Percentiles rank a stretch among this genome's conserved stretches.
Evolutionary conservation across 352 stramenopile species (phyloP).

Genomic region (Thalassiosira ordinaria): DNA sequence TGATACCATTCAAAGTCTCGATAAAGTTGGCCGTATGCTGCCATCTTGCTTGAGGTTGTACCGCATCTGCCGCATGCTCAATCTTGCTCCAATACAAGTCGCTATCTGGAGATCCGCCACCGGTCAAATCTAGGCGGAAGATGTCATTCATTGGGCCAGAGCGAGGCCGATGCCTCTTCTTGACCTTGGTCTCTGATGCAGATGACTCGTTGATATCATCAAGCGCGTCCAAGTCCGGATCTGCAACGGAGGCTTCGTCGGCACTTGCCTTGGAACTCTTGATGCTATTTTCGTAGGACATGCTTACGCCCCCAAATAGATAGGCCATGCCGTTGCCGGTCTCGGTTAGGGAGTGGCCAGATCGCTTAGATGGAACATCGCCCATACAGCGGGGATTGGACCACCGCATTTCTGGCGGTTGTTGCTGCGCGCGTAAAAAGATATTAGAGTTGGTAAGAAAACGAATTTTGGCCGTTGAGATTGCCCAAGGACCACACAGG

Average conservation of each 20-base stretch:
- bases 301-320: slow-evolving; percentile 89
- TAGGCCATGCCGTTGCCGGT: slow-evolving; percentile 88
- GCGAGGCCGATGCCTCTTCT: slow-evolving; percentile 10
- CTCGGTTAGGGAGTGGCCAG: slow-evolving; percentile 93
- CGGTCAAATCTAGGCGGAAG: slow-evolving; percentile 92
- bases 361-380: slow-evolving; percentile 93
- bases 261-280: background rate
- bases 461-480: too few species aligned
- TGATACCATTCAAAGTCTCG: slow-evolving; percentile 83
- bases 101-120: slow-evolving; percentile 47
- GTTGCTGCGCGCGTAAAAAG: too few species aligned
- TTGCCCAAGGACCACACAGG: too few species aligned
- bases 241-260: slow-evolving; percentile 5
- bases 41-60: slow-evolving; percentile 85
- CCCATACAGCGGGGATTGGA: slow-evolving; percentile 90
- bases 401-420: slow-evolving; percentile 89
- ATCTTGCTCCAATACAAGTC: slow-evolving; percentile 77
- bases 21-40: slow-evolving; percentile 91
- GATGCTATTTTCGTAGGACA: slow-evolving; percentile 81
- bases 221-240: slow-evolving; percentile 5
- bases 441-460: too few species aligned
- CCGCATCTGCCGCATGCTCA: slow-evolving; percentile 7
- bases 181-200: background rate
- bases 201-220: slow-evolving; percentile 22
- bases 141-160: slow-evolving; percentile 94